Conservation (phyloP, 768 basidiomycete genomes). For the Sporobolomyces pararoseus region DNA sequence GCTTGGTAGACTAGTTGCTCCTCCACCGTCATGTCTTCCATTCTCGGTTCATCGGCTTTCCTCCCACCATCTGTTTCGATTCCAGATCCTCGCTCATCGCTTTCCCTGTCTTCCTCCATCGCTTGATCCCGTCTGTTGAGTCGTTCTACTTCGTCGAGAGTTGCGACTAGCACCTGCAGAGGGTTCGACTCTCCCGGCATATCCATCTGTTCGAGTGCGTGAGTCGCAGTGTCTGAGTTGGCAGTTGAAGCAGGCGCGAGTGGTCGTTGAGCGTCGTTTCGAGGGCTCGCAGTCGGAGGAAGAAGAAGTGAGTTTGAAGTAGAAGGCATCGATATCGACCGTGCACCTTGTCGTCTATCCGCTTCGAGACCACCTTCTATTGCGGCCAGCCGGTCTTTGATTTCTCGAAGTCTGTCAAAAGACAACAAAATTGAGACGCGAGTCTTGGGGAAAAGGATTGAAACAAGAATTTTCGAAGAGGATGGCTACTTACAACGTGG, state of each 20-base stretch:
- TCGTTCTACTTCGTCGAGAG: slow-evolving; percentile 24
- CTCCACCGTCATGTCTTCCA: not conserved
- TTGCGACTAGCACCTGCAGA: slow-evolving; percentile 30
- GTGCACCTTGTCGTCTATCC: slow-evolving; percentile 11
- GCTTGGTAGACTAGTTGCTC: slow-evolving; percentile 23
- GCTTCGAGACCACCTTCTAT: slow-evolving; percentile 32
- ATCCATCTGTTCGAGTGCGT: slow-evolving; percentile 13
- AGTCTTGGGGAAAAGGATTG: too few relatives aligned
- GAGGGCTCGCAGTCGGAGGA: not conserved
- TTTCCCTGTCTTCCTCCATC: slow-evolving; percentile 6
- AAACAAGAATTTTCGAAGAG: too few relatives aligned
- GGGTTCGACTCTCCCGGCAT: slow-evolving; percentile 27
- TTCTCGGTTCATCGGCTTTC: not conserved
- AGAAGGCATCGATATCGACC: not conserved
- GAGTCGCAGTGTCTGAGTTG: not conserved
- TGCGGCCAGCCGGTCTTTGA: slow-evolving; percentile 18
- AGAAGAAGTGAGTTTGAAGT: not conserved
- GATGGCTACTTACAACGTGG: slow-evolving; percentile 7
- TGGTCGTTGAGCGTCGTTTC: not conserved
- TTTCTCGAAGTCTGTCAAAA: slow-evolving; percentile 15
- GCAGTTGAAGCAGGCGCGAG: not conserved
- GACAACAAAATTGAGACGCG: not conserved
- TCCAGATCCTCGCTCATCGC: not conserved
- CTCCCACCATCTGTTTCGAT: not conserved
- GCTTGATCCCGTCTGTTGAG: slow-evolving; percentile 23